Evolutionary conservation across 495 filamentous ascomycete species (phyloP).

Genomic region (Penicillium waksmanii): DNA sequence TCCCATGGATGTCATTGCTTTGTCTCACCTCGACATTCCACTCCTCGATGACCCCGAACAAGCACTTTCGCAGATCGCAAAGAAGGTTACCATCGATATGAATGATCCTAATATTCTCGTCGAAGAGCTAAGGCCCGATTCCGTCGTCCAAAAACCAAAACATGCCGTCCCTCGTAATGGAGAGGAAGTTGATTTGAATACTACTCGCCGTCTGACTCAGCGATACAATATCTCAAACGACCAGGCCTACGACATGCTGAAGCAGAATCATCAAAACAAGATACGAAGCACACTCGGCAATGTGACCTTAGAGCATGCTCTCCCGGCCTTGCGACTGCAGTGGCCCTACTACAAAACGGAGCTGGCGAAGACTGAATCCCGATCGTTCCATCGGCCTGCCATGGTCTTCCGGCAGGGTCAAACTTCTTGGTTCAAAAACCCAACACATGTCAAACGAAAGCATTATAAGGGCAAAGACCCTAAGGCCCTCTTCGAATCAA

Average conservation of each 20-base stretch:
- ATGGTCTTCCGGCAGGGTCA: constrained; percentile 65
- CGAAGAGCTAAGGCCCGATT: constrained; percentile 59
- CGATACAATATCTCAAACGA: constrained; percentile 97
- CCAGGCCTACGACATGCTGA: constrained; percentile 89
- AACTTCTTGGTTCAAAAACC: constrained; percentile 55
- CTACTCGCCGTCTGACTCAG: constrained; percentile 58
- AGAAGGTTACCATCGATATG: constrained; percentile 80
- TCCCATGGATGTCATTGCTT: constrained; percentile 45
- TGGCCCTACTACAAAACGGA: constrained; percentile 94
- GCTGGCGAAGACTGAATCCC: constrained; percentile 74
- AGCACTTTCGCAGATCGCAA: constrained; percentile 68
- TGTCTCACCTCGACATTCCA: constrained; percentile 52
- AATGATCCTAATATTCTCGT: constrained; percentile 88
- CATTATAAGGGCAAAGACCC: constrained; percentile 73
- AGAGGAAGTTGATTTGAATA: constrained; percentile 44
- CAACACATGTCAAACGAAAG: constrained; percentile 67
- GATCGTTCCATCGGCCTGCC: constrained; percentile 86
- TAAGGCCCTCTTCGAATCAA: constrained; percentile 71
- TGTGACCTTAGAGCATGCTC: constrained; percentile 83
- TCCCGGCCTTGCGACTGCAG: constrained; percentile 86
- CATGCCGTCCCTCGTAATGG: constrained; percentile 35
- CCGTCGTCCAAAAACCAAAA: constrained; percentile 48
- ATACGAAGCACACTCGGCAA: constrained; percentile 88
- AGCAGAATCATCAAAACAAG: constrained; percentile 95
- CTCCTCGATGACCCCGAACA: constrained; percentile 63